Evolutionary conservation across 495 filamentous ascomycete species (phyloP), one percentile per base, ranked within the genome.

Genomic region (Hypoxylon perforatum): DNA sequence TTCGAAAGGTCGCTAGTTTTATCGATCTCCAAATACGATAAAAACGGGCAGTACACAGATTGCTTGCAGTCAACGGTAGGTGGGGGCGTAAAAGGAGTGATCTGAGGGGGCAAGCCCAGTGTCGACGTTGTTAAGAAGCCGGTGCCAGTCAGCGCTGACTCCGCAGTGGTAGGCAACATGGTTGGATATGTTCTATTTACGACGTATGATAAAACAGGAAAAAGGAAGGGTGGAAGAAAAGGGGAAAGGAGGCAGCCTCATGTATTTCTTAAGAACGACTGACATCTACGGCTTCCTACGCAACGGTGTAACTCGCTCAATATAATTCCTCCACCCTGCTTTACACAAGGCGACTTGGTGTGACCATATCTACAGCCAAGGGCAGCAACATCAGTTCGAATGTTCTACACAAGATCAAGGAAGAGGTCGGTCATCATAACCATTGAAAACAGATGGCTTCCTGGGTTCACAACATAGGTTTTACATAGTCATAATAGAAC

Each of bases 81-180:
- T 8, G 56, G 11, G 10, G 56, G 56, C 10, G 56, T 59, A 45
- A 50, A 59, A 12, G 56, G 45, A 3, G 56, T 50, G 9, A 36
- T 59, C 35, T 59, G 56, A 6, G 56, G 33, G 12, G 56, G 56
- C 7, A 59, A 36, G 48, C n/a, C 8, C n/a, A 42, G 1, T 6
- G n/a, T 42, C n/a, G 39, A 17, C 12, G 8, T 17, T 17, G 39
- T 42, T 42, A n/a, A 15, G 3, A n/a, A 42, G 39, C 9, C 39
- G 15, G 14, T 42, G 5, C n/a, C 8, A 17, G 14, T 17, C 15
- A 42, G 14, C n/a, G 3, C 39, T 17, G 39, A 15, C 17, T n/a
- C 39, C 15, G 39, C 17, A 6, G 39, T 42, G 2, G 2, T 15
- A 3, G 15, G 14, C 39, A 3, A 17, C n/a, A 42, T 17, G 35